A percentile compares a stretch with the other conserved stretches of the same genome.
Evolutionary conservation across 202 grass and related monocot species (phyloP).

Genomic region (Hordeum pubiflorum): DNA sequence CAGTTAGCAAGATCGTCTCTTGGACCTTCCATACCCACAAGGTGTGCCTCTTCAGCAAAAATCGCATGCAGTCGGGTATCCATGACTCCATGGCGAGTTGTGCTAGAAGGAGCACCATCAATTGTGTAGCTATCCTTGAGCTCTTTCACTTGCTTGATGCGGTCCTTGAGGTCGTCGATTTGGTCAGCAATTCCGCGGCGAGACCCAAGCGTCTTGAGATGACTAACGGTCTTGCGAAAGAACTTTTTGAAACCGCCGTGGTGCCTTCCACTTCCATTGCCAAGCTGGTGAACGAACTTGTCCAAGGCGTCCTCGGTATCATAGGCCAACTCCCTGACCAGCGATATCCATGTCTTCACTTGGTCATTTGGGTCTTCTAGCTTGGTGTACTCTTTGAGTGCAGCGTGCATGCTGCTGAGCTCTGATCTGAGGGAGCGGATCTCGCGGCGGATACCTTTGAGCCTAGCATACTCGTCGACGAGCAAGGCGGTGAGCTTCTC

Average conservation of each 20-base stretch:
- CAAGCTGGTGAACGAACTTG: background rate
- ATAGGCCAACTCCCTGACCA: background rate
- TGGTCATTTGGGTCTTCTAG: background rate
- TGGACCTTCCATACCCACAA: conserved; percentile 3
- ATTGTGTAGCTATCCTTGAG: background rate
- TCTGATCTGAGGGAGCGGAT: background rate
- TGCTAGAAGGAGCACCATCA: background rate
- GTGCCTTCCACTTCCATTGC: background rate
- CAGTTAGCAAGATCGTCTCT: background rate
- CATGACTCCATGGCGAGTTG: background rate
- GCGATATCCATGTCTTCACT: background rate
- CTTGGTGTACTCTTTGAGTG: background rate
- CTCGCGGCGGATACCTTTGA: too few species aligned
- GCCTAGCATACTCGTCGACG: too few species aligned
- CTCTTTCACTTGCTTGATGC: background rate
- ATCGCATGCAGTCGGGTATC: background rate
- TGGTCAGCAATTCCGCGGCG: background rate
- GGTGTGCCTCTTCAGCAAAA: background rate
- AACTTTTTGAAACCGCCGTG: background rate
- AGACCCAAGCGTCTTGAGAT: background rate
- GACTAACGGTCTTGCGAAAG: background rate
- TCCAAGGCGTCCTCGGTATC: conserved; percentile 1
- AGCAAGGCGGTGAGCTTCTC: too few species aligned
- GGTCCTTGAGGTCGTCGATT: background rate
- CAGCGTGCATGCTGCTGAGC: background rate